Conservation (phyloP, 2,329 filamentous ascomycete genomes). For the Scolecobasidium constrictum region DNA sequence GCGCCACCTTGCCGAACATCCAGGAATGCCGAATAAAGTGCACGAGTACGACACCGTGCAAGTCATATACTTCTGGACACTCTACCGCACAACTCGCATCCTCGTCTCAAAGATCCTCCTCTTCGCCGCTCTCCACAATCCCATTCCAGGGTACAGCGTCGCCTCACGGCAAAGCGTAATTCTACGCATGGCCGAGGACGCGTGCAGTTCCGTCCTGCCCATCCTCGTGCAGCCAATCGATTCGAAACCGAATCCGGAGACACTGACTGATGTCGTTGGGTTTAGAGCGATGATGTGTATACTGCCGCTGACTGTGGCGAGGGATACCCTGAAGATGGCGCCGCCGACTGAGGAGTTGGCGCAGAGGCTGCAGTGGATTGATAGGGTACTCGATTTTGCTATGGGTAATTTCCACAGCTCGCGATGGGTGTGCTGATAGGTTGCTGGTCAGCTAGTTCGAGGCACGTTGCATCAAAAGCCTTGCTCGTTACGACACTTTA, state of each 20-base stretch:
- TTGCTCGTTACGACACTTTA: too few species aligned
- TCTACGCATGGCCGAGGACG: background rate
- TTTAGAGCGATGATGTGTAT: background rate
- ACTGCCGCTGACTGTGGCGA: background rate
- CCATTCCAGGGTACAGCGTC: too few species aligned
- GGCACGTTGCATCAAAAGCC: too few species aligned
- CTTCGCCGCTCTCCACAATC: too few species aligned
- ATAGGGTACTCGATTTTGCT: background rate
- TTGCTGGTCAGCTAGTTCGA: too few species aligned
- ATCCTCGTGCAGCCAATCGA: background rate
- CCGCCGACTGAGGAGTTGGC: background rate
- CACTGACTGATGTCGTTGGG: background rate
- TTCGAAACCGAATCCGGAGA: background rate
- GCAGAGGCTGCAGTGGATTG: background rate
- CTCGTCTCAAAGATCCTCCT: background rate
- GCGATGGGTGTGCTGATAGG: too few species aligned
- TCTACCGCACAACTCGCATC: background rate
- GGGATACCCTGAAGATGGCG: background rate
- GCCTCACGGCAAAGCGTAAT: too few species aligned
- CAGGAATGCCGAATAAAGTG: background rate
- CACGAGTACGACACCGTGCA: background rate
- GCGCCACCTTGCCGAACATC: background rate
- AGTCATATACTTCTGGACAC: background rate
- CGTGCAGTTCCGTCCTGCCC: background rate
- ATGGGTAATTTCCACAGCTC: background rate